Conservation (phyloP, 768 basidiomycete genomes). For the Cystofilobasidium macerans region DNA sequence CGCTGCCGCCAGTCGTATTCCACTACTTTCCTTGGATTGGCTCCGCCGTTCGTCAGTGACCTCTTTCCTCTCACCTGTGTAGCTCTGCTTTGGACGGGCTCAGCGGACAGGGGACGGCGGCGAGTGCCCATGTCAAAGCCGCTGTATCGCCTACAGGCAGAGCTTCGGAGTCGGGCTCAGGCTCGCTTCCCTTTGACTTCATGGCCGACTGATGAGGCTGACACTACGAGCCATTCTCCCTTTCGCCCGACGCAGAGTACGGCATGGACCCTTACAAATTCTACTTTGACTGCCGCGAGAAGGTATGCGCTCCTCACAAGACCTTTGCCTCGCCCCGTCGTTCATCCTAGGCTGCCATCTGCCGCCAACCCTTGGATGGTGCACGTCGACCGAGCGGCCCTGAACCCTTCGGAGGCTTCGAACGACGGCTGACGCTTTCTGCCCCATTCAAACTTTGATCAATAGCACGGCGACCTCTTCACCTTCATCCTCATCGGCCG, state of each 20-base stretch:
- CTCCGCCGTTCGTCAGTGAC: constrained; percentile 50
- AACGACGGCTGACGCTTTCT: constrained; percentile 1
- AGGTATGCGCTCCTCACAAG: constrained; percentile 33
- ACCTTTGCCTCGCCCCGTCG: too few species aligned
- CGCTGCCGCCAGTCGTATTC: constrained; percentile 80
- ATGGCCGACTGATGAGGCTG: neutral
- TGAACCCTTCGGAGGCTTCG: too few species aligned
- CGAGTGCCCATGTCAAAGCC: too few species aligned
- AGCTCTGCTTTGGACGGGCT: neutral
- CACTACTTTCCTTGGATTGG: constrained; percentile 84
- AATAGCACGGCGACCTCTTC: constrained; percentile 90
- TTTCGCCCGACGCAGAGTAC: too few species aligned
- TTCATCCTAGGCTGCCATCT: too few species aligned
- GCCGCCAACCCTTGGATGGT: neutral
- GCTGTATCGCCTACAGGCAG: too few species aligned
- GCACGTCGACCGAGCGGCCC: too few species aligned
- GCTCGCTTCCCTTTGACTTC: neutral
- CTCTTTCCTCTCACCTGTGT: neutral
- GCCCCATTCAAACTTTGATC: neutral
- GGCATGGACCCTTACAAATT: constrained; percentile 89
- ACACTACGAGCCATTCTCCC: too few species aligned
- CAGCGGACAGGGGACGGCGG: neutral
- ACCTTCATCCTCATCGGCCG: constrained; percentile 85
- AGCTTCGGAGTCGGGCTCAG: too few species aligned
- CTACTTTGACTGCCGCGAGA: constrained; percentile 54